Conservation (phyloP, 192 early-diverging fungal species). For the Coemansia sp. region DNA sequence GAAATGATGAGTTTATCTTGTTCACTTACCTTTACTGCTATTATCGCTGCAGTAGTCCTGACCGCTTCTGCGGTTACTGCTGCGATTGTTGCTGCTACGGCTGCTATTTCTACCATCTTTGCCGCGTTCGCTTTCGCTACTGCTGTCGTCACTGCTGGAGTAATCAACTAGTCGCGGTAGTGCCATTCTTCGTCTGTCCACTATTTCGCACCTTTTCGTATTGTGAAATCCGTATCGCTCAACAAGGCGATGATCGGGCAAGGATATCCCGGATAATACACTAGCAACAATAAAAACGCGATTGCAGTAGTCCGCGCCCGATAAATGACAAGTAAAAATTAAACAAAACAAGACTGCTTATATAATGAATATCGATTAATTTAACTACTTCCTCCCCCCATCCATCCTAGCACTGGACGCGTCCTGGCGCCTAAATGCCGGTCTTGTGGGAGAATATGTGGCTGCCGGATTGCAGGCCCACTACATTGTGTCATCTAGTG, state of each 20-base stretch:
- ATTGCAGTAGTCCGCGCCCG: slow-evolving; percentile 5
- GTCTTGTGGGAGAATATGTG: slow-evolving; percentile 4
- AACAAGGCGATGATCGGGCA: not conserved
- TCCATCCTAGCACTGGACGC: not conserved
- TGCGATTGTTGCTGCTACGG: slow-evolving; percentile 3
- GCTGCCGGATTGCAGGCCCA: not conserved
- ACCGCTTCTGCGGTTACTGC: slow-evolving; percentile 13
- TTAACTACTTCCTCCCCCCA: not conserved
- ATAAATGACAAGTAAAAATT: not conserved
- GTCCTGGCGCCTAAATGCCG: not conserved
- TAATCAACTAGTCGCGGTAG: slow-evolving; percentile 40
- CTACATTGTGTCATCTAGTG: not conserved
- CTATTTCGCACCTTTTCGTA: not conserved
- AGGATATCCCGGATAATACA: not conserved
- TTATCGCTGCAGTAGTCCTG: slow-evolving; percentile 16
- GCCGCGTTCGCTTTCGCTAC: slow-evolving; percentile 17
- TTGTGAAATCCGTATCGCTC: not conserved
- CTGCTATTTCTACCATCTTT: slow-evolving; percentile 7
- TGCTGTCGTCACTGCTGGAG: slow-evolving; percentile 41
- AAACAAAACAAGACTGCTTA: not conserved
- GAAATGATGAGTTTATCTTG: not conserved
- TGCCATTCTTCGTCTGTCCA: slow-evolving; percentile 13
- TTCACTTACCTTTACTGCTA: slow-evolving; percentile 14
- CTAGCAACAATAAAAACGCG: not conserved
- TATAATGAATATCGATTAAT: not conserved